Conservation (phyloP, 139 green algal genomes). For the Chlamydomonas eustigma region DNA sequence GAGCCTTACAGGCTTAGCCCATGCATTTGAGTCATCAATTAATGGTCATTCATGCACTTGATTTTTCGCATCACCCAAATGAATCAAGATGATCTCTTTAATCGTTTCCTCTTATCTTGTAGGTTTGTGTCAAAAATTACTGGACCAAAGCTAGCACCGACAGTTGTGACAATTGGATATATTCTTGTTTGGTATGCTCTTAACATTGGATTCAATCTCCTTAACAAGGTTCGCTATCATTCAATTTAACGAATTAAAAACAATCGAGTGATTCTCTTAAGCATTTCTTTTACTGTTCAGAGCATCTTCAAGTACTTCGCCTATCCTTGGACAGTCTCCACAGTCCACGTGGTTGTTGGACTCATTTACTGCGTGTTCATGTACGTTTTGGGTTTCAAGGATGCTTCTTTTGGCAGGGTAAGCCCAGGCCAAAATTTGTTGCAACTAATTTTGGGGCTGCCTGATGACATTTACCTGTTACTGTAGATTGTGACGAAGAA, state of each 20-base stretch:
- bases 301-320: conserved; percentile 98
- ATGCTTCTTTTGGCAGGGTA: conserved; percentile 82
- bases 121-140: conserved; percentile 69
- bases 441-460: too few species aligned
- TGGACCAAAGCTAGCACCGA: conserved; percentile 54
- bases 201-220: conserved; percentile 98
- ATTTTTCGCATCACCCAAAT: too few species aligned
- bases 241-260: not conserved
- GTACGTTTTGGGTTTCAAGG: conserved; percentile 83
- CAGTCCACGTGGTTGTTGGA: conserved; percentile 87
- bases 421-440: conserved; percentile 18
- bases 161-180: conserved; percentile 72
- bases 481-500: conserved; percentile 72
- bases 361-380: conserved; percentile 75
- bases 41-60: too few species aligned
- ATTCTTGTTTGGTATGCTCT: conserved; percentile 90
- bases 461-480: too few species aligned
- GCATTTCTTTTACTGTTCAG: not conserved
- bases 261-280: not conserved
- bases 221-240: conserved; percentile 80
- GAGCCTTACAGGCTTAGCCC: too few species aligned
- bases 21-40: too few species aligned
- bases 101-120: too few species aligned
- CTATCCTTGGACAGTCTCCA: conserved; percentile 93
- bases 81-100: too few species aligned